These are phyloP conservation scores for Colletotrichum sansevieriae DNA, from an alignment of 2,329 filamentous ascomycete genomes.

Conservation along the genomic window DNA sequence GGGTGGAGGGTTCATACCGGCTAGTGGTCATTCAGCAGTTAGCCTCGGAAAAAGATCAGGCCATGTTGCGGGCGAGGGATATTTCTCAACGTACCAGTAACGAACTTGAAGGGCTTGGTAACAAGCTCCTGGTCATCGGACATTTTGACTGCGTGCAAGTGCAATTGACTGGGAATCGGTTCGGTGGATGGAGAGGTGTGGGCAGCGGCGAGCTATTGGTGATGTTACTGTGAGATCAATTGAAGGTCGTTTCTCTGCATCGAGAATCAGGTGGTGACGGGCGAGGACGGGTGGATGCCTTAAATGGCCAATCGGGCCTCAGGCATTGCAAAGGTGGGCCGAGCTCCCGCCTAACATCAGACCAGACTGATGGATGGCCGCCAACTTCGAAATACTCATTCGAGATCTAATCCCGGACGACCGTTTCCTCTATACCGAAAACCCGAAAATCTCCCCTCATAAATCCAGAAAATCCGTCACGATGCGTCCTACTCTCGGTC, in stretches of 20 bases:
- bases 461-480: slow-evolving; percentile 51
- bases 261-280: slow-evolving; percentile 56
- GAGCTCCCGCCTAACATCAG: slow-evolving; percentile 39
- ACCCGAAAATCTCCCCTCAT: slow-evolving; percentile 36
- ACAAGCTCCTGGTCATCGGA: slow-evolving; percentile 84
- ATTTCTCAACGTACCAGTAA: slow-evolving; percentile 83
- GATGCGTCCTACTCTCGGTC: slow-evolving; percentile 75
- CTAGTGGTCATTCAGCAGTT: slow-evolving; percentile 54
- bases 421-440: slow-evolving; percentile 33
- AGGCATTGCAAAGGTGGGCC: slow-evolving; percentile 47
- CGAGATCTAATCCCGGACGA: slow-evolving; percentile 48
- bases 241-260: slow-evolving; percentile 46
- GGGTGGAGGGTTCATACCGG: slow-evolving; percentile 55
- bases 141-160: slow-evolving; percentile 75
- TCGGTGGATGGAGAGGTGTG: slow-evolving; percentile 51
- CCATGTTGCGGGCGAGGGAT: slow-evolving; percentile 52
- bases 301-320: slow-evolving; percentile 46
- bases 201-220: slow-evolving; percentile 54
- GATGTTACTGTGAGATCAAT: slow-evolving; percentile 47
- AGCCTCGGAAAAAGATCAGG: slow-evolving; percentile 55
- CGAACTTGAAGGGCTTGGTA: slow-evolving; percentile 99
- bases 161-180: slow-evolving; percentile 45
- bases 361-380: slow-evolving; percentile 37
- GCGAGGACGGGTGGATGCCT: slow-evolving; percentile 42
- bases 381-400: slow-evolving; percentile 41